Evolutionary conservation across 352 stramenopile genomes (phyloP).

Genomic region (Pythium aphanidermatum): DNA sequence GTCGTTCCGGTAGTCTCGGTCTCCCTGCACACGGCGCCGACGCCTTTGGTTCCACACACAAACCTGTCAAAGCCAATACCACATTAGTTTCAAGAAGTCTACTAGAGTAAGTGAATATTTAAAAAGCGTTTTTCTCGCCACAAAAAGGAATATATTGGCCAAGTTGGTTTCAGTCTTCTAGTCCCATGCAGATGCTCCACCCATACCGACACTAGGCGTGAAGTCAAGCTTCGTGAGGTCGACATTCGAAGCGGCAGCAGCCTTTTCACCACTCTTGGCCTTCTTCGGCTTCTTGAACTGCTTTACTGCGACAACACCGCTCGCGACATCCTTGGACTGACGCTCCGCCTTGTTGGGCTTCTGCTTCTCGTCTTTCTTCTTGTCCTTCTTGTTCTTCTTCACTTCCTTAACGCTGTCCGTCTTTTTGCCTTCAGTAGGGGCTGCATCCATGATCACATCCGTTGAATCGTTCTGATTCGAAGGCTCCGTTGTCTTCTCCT

Average conservation of each 20-base stretch:
- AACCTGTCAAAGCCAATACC: slow-evolving; percentile 3
- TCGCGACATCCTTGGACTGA: slow-evolving; percentile 59
- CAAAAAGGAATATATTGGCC: too few species aligned
- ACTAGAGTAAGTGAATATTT: too few species aligned
- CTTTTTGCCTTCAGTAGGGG: too few species aligned
- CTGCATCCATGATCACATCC: too few species aligned
- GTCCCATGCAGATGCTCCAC: slow-evolving; percentile 70
- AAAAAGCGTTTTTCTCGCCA: too few species aligned
- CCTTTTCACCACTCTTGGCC: slow-evolving; percentile 20
- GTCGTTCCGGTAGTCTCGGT: slow-evolving; percentile 15
- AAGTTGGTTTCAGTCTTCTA: too few species aligned
- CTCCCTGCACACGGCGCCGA: too few species aligned
- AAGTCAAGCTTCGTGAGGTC: slow-evolving; percentile 62
- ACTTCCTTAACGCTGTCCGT: too few species aligned
- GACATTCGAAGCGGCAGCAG: slow-evolving; percentile 14
- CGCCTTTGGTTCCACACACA: slow-evolving; percentile 14
- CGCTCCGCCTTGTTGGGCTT: slow-evolving; percentile 28
- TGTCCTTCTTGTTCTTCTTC: slow-evolving; percentile 15
- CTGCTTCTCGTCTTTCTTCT: slow-evolving; percentile 17
- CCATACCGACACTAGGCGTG: slow-evolving; percentile 54
- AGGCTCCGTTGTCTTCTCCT: too few species aligned
- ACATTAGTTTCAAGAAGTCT: slow-evolving; percentile 10
- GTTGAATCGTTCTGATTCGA: too few species aligned
- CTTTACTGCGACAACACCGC: slow-evolving; percentile 69
- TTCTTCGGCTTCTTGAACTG: slow-evolving; percentile 71